Conservation (phyloP, 1,284 basidiomycete genomes). For the Marasmius oreades region DNA sequence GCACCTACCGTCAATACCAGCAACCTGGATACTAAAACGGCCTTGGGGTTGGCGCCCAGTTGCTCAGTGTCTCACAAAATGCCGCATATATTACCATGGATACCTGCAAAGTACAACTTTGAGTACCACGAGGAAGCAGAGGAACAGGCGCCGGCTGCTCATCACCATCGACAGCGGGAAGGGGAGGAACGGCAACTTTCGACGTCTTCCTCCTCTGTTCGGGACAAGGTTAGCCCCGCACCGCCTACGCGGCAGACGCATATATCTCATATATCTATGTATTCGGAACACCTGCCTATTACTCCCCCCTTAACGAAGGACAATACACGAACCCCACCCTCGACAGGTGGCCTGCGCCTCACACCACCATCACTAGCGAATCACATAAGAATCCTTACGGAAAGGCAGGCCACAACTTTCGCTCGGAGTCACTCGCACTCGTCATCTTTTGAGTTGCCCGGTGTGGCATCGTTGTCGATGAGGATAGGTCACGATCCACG, state of each 20-base stretch:
- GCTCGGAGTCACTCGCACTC: background rate
- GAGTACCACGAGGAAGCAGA: background rate
- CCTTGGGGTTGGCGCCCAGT: background rate
- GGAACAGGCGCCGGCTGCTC: background rate
- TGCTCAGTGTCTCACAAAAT: background rate
- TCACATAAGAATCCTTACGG: background rate
- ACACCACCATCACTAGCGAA: background rate
- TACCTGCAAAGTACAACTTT: background rate
- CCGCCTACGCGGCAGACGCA: background rate
- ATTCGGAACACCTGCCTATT: background rate
- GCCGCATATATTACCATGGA: background rate
- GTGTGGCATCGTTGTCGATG: background rate
- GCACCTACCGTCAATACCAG: background rate
- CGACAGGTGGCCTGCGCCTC: background rate
- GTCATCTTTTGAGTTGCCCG: background rate
- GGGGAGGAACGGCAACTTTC: background rate
- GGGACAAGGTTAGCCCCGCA: background rate
- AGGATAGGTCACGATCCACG: background rate
- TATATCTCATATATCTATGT: background rate
- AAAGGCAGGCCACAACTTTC: background rate
- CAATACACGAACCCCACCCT: background rate
- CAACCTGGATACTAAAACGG: background rate
- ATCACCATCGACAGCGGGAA: background rate
- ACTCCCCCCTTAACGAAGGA: background rate
- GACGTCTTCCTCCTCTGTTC: background rate